phyloP scores from a whole-genome alignment of 495 filamentous ascomycete species.

The Penicillium bialowiezense region DNA sequence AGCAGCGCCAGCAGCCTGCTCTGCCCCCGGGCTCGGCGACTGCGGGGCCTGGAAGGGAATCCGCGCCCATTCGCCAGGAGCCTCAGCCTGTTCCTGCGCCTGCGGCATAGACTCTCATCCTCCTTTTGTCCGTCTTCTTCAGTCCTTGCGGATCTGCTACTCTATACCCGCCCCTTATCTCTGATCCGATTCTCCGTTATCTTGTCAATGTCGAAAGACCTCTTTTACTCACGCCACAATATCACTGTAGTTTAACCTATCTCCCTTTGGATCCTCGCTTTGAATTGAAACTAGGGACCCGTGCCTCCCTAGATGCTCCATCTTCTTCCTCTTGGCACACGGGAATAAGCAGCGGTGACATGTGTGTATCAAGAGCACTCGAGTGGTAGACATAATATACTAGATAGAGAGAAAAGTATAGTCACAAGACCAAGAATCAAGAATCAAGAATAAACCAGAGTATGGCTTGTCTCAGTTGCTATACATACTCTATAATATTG shows the following conservation, averaged over 20 bases:
- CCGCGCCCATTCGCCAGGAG: slow-evolving; percentile 16
- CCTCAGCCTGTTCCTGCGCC: slow-evolving; percentile 27
- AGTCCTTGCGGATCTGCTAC: slow-evolving; percentile 10
- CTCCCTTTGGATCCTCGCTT: slow-evolving; percentile 5
- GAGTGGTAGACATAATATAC: too few species aligned
- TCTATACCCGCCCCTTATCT: slow-evolving; percentile 10
- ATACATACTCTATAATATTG: too few species aligned
- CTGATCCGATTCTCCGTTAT: slow-evolving; percentile 4
- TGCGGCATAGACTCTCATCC: slow-evolving; percentile 25
- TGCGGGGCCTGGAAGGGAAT: slow-evolving; percentile 38
- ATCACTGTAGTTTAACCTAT: slow-evolving; percentile 22
- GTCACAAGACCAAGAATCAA: too few species aligned
- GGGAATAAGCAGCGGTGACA: too few species aligned
- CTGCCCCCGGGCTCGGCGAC: slow-evolving; percentile 41
- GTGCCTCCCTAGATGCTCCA: too few species aligned
- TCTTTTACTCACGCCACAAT: slow-evolving; percentile 17
- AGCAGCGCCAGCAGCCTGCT: slow-evolving; percentile 34
- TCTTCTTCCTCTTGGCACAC: too few species aligned
- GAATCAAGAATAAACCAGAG: too few species aligned
- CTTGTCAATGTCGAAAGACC: too few species aligned
- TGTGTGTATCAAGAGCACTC: too few species aligned
- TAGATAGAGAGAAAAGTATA: too few species aligned
- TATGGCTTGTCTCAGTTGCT: too few species aligned
- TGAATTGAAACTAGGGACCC: too few species aligned
- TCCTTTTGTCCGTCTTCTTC: neutral